These are phyloP conservation scores for Acrasis kona DNA, from an alignment of 78 protist genomes.

Conservation along the genomic window DNA sequence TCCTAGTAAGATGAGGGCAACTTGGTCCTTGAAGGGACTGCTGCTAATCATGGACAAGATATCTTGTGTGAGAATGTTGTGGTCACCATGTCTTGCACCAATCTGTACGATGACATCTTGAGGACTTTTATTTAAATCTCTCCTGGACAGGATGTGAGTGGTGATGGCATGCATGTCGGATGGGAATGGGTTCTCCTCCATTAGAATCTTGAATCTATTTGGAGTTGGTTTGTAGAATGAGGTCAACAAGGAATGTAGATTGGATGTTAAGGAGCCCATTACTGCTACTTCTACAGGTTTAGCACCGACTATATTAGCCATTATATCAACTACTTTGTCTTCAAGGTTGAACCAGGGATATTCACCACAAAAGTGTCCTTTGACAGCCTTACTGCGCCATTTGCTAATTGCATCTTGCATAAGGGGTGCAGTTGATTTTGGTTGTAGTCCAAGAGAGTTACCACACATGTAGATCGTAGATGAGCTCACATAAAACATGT, in stretches of 20 bases:
- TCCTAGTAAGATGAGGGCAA: conserved; percentile 21
- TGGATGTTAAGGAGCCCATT: conserved; percentile 80
- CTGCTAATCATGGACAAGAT: conserved; percentile 26
- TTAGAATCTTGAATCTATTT: conserved; percentile 56
- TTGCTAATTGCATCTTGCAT: conserved; percentile 35
- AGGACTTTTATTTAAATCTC: too few relatives aligned
- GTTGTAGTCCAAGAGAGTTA: conserved; percentile 77
- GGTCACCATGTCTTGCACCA: conserved; percentile 44
- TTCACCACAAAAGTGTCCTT: conserved; percentile 41
- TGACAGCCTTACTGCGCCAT: conserved; percentile 38
- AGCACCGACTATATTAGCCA: conserved; percentile 45
- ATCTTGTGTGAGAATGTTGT: conserved; percentile 33
- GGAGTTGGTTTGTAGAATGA: conserved; percentile 76
- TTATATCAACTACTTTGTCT: conserved; percentile 28
- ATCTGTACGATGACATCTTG: conserved; percentile 34
- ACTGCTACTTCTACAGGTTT: conserved; percentile 47
- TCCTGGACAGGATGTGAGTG: conserved; percentile 42
- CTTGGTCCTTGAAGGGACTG: conserved; percentile 39
- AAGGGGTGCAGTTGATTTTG: conserved; percentile 18
- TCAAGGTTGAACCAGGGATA: conserved; percentile 70
- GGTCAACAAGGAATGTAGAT: conserved; percentile 68
- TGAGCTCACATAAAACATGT: too few relatives aligned
- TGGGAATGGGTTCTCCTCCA: conserved; percentile 87
- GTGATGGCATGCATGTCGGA: conserved; percentile 71
- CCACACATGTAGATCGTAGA: too few relatives aligned